phyloP scores from a whole-genome alignment of 1,284 basidiomycete genomes.

The Ceratobasidium sp. region DNA sequence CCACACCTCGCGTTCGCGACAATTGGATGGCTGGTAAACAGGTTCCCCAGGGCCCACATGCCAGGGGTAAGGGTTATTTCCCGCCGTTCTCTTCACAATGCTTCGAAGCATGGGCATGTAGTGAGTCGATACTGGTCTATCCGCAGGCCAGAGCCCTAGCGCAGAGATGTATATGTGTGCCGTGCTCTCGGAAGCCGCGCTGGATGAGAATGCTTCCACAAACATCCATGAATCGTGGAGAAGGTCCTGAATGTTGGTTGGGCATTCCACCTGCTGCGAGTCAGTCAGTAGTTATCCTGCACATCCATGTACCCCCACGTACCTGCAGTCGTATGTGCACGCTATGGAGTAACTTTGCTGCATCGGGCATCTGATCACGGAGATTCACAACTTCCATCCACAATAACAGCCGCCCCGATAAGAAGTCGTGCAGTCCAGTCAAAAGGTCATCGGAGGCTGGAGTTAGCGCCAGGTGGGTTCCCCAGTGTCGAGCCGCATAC shows the following conservation, averaged over 20 bases:
- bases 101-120: neutral
- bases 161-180: slow-evolving; percentile 46
- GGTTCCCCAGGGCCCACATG: too few relatives aligned
- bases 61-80: neutral
- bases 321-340: neutral
- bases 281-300: neutral
- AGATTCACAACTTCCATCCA: slow-evolving; percentile 48
- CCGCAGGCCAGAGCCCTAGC: slow-evolving; percentile 14
- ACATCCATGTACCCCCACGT: neutral
- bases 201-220: neutral
- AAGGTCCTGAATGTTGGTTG: neutral
- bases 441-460: neutral
- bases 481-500: slow-evolving; percentile 17
- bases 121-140: neutral
- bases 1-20: too few relatives aligned
- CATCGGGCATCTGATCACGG: too few relatives aligned
- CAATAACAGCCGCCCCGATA: slow-evolving; percentile 13
- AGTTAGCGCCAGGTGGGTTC: neutral
- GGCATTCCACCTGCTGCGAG: neutral
- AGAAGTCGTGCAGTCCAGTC: neutral
- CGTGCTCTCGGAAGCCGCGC: slow-evolving; percentile 10
- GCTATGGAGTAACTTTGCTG: too few relatives aligned
- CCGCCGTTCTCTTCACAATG: neutral
- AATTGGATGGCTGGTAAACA: too few relatives aligned
- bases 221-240: slow-evolving; percentile 28